These are phyloP conservation scores for Oldenlandia corymbosa DNA, from an alignment of 257 asterid genomes.

Conservation along the genomic window DNA sequence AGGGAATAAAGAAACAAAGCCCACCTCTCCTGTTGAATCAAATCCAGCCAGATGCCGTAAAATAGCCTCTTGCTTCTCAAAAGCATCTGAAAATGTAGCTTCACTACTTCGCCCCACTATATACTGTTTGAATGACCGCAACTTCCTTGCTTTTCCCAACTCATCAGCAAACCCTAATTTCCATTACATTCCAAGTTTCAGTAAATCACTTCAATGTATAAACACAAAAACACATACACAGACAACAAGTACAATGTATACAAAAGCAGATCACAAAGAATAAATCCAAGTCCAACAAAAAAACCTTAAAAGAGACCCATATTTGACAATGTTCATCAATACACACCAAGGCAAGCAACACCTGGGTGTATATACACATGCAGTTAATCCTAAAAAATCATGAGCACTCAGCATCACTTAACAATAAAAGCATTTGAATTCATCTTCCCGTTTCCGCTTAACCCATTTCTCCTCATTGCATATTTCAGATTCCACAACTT, in stretches of 20 bases:
- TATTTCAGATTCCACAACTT: background rate
- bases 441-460: background rate
- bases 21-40: constrained; percentile 83
- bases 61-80: constrained; percentile 78
- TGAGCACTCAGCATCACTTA: background rate
- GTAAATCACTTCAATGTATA: background rate
- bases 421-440: background rate
- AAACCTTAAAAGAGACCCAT: background rate
- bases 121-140: constrained; percentile 57
- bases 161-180: constrained; percentile 69
- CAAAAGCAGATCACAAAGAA: no score
- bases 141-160: constrained; percentile 73
- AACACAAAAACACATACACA: no score
- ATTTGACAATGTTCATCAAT: background rate
- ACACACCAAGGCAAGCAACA: background rate
- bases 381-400: background rate
- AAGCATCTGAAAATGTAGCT: constrained; percentile 61
- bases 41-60: constrained; percentile 62
- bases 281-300: background rate
- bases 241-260: background rate
- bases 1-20: background rate
- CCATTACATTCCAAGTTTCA: constrained; percentile 6
- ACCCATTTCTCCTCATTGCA: no score
- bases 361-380: background rate
- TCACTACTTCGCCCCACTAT: constrained; percentile 73